Evolutionary conservation across 208 protist species (phyloP), one percentile per base, ranked within the genome.

Genomic region (Blechomonas ayalai): DNA sequence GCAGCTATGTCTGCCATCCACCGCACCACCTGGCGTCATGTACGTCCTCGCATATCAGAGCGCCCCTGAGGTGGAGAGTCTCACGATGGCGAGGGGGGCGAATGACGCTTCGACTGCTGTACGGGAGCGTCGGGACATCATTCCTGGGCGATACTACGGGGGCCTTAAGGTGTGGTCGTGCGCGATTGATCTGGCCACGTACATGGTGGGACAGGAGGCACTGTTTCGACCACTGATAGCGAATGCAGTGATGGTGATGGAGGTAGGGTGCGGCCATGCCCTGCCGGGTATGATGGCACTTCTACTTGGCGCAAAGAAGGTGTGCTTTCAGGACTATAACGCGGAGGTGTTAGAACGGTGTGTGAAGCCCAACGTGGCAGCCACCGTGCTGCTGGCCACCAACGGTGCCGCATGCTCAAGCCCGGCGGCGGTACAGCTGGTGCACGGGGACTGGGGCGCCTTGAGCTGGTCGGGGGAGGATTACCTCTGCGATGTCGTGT

Each of bases 101-200:
- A 2, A 23, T 25, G 10, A 4, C 5, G 40, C 12, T 36, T 35
- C 24, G 10, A n/a, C 42, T 36, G 42, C 20, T 8, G n/a, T 19
- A 36, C 25, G 50, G 19, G 67, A 65, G 47, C 56, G 42, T 7
- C 64, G 79, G 26, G 86, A 94, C 37, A 86, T 94, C 41, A 63
- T 94, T 48, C 77, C 82, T 1, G 86, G 86, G 2, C 63, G 58
- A 22, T 94, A 94, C 59, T 91, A 91, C 52, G 86, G 86, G 13
- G 81, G 86, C 2, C 66, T 94, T 2, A 94, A 89, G 43, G 76
- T 94, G 31, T 94, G 86, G 82, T 94, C 86, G 23, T 94, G 86
- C 56, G 81, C 85, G 10, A 57, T 70, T 0, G 51, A 79, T 54
- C 67, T 83, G 23, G 57, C 47, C 3, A 41, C 62, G 23, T 84